A percentile compares a stretch with the other conserved stretches of the same genome.
phyloP scores from a whole-genome alignment of 2,329 filamentous ascomycete genomes.

The Sclerotinia trifoliorum region DNA sequence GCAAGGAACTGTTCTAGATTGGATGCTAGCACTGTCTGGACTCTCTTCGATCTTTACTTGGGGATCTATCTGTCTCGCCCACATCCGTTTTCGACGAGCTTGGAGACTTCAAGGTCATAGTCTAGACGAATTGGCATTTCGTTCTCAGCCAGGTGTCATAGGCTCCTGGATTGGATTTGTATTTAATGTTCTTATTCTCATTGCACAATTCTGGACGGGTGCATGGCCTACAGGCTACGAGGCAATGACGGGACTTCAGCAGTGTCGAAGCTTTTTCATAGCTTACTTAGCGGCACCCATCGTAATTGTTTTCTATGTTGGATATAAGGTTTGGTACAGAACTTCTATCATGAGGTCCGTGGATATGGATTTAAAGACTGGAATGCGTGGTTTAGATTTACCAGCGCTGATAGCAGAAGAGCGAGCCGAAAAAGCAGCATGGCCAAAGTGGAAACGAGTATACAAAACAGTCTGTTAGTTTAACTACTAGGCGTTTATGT shows the following conservation, averaged over 20 bases:
- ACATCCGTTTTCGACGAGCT: conserved; percentile 86
- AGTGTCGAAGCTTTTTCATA: conserved; percentile 69
- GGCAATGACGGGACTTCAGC: conserved; percentile 44
- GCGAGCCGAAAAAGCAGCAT: conserved; percentile 65
- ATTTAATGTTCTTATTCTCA: conserved; percentile 73
- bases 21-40: conserved; percentile 75
- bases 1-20: conserved; percentile 64
- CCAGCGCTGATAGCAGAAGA: conserved; percentile 77
- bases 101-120: conserved; percentile 69
- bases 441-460: conserved; percentile 74
- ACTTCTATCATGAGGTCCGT: conserved; percentile 64
- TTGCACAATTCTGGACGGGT: conserved; percentile 86
- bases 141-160: conserved; percentile 71
- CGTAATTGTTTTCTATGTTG: conserved; percentile 64
- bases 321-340: conserved; percentile 72
- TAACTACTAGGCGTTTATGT: not conserved
- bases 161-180: conserved; percentile 79
- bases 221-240: conserved; percentile 68
- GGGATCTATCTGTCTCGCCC: conserved; percentile 82
- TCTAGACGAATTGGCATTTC: conserved; percentile 78
- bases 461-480: conserved; percentile 71
- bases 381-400: conserved; percentile 80
- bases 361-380: conserved; percentile 86
- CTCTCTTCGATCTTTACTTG: conserved; percentile 76
- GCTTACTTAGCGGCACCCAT: conserved; percentile 70